phyloP scores from a whole-genome alignment of 2,329 filamentous ascomycete species.

The Scedosporium minutisporum region DNA sequence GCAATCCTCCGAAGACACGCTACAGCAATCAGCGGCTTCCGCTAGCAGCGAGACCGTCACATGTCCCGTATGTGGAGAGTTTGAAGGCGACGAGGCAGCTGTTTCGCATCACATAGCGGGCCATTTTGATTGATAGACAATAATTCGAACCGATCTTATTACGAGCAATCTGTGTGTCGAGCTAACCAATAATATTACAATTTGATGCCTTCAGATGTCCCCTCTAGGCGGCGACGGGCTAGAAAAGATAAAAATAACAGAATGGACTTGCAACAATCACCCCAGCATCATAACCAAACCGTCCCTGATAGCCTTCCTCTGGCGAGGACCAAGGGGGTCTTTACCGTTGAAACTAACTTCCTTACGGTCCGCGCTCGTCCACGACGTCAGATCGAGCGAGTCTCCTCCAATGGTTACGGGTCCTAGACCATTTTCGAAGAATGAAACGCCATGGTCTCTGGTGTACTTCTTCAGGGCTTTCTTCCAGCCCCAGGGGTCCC shows the following conservation, averaged over 20 bases:
- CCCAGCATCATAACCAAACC: neutral
- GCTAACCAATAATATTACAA: neutral
- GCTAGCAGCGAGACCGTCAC: slow-evolving; percentile 16
- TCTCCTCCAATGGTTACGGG: neutral
- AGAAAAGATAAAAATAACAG: neutral
- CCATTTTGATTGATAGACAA: slow-evolving; percentile 32
- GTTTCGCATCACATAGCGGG: slow-evolving; percentile 57
- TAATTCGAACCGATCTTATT: neutral
- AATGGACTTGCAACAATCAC: neutral
- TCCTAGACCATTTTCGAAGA: neutral
- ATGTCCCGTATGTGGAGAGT: slow-evolving; percentile 58
- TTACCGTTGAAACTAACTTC: neutral
- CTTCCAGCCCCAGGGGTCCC: neutral
- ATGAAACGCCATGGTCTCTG: neutral
- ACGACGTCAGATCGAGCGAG: neutral
- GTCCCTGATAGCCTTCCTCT: neutral
- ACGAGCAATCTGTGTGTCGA: neutral
- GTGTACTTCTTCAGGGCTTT: neutral
- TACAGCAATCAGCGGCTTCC: neutral
- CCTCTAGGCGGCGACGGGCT: neutral
- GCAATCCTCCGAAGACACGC: neutral
- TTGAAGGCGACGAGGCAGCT: slow-evolving; percentile 59
- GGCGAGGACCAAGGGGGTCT: neutral
- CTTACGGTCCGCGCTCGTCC: neutral
- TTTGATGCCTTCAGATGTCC: neutral